Base-by-base conservation (phyloP, 257 asterid species). In the Schizonepeta tenuifolia region DNA sequence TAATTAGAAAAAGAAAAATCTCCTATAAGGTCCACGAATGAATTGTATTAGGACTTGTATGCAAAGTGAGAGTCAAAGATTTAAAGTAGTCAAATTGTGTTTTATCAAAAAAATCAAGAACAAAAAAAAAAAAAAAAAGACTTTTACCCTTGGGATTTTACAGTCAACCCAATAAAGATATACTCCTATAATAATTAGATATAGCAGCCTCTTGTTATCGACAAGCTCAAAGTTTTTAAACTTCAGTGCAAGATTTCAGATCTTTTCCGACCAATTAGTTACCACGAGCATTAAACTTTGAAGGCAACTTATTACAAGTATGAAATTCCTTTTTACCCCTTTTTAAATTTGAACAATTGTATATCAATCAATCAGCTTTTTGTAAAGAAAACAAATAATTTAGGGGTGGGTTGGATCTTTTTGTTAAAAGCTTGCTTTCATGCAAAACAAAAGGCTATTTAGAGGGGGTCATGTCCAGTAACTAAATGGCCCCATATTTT, bases 341-440 rank as follows among this genome's bases (percentile, higher is more conserved):
- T 59, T 57, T 60, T 26, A 13, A 47, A 49, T 67, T 12, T 43
- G 56, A 36, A 55, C 5, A 38, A 47, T 64, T 26, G 11, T 28
- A 28, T 44, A 50, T 69, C 40, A 65, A 65, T 65, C 64, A 71
- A 71, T 65, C 74, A 71, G 24, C 77, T 71, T 77, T 77, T 22
- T 21, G 50, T 17, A 73, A 71, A 26, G 55, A 66, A 71, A 75
- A 43, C 12, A 35, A 65, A 71, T 71, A 71, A 65, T 71, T 44
- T 24, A 65, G 18, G 57, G 36, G 54, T 36, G 55, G 62, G 60
- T 24, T 65, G 63, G 38, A 62, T 26, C 64, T 58, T 77, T 70
- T 70, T 44, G 20, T 33, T 49, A 36, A 20, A 65, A 44, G 56
- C 10, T 24, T 62, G 31, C 40, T 61, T 75, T 26, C 61, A 62